Percentiles rank a stretch among this genome's conserved stretches.
Conservation (phyloP, 2,329 filamentous ascomycete genomes). For the Boeremia exigua region DNA sequence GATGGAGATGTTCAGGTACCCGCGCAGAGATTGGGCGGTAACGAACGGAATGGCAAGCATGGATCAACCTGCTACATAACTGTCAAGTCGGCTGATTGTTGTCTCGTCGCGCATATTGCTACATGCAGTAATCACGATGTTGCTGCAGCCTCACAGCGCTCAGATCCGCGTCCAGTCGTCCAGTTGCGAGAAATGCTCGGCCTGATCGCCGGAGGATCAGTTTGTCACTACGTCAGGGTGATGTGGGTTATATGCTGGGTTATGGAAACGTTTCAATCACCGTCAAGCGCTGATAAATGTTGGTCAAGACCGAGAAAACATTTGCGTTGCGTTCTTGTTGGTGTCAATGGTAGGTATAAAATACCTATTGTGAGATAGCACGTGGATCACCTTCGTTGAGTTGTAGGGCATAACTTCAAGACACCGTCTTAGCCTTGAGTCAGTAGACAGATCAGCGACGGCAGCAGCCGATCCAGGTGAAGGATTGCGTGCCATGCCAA, state of each 20-base stretch:
- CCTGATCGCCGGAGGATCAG: conserved; percentile 1
- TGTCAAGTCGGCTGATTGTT: conserved; percentile 8
- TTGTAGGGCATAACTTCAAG: too few species aligned
- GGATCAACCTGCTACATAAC: conserved; percentile 11
- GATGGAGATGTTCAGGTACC: conserved; percentile 17
- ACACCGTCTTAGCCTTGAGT: too few species aligned
- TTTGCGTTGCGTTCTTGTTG: too few species aligned
- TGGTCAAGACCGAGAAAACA: too few species aligned
- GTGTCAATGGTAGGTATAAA: too few species aligned
- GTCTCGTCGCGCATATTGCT: conserved; percentile 17
- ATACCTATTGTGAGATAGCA: too few species aligned
- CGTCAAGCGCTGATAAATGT: too few species aligned
- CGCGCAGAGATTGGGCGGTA: conserved; percentile 14
- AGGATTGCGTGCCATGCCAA: too few species aligned
- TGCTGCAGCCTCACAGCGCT: conserved; percentile 1
- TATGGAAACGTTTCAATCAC: too few species aligned
- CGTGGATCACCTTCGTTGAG: too few species aligned
- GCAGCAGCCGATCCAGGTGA: too few species aligned
- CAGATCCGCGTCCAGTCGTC: not conserved
- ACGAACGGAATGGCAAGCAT: conserved; percentile 10
- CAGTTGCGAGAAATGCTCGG: not conserved
- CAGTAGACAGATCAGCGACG: too few species aligned
- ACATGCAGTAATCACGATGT: conserved; percentile 1
- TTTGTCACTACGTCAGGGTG: not conserved
- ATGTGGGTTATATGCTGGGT: not conserved